Evolutionary conservation across 2,329 filamentous ascomycete genomes (phyloP).

Genomic region (Clonostachys rosea): DNA sequence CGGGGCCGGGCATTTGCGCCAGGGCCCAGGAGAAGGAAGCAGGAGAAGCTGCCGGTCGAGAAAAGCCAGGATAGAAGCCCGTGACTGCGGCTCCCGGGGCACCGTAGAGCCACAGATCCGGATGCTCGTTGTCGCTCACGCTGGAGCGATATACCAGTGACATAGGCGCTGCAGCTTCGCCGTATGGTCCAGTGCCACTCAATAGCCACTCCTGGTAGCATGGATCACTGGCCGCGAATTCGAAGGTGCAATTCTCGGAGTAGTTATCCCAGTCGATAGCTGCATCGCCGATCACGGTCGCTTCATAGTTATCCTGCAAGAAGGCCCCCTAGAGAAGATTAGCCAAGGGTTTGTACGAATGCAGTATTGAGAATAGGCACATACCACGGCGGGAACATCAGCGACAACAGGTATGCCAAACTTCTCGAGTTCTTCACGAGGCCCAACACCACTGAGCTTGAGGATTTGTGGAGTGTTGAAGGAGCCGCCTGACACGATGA

Average conservation of each 20-base stretch:
- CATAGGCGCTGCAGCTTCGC: conserved; percentile 14
- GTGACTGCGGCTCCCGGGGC: conserved; percentile 45
- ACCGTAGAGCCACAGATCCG: conserved; percentile 50
- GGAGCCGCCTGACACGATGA: conserved; percentile 43
- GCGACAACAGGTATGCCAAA: conserved; percentile 35
- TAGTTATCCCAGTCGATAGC: conserved; percentile 9
- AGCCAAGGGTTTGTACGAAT: too few species aligned
- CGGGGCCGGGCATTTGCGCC: conserved; percentile 56
- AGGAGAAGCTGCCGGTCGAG: conserved; percentile 33
- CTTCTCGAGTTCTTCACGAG: conserved; percentile 27
- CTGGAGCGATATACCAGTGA: conserved; percentile 26
- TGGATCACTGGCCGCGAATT: conserved; percentile 18
- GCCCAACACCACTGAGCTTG: conserved; percentile 44
- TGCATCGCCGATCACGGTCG: conserved; percentile 11
- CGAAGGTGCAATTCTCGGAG: conserved; percentile 17
- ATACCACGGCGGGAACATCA: conserved; percentile 51
- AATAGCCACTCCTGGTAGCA: conserved; percentile 28
- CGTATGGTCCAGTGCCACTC: conserved; percentile 21
- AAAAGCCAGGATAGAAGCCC: conserved; percentile 49
- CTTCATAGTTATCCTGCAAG: conserved; percentile 51
- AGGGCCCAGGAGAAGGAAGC: conserved; percentile 27
- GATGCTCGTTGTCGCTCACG: conserved; percentile 27
- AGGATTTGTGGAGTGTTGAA: conserved; percentile 50
- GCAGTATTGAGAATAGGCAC: background rate
- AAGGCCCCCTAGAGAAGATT: conserved; percentile 31